Base-by-base conservation (phyloP, 106 monocot genomes). In the Hemerocallis citrina region DNA sequence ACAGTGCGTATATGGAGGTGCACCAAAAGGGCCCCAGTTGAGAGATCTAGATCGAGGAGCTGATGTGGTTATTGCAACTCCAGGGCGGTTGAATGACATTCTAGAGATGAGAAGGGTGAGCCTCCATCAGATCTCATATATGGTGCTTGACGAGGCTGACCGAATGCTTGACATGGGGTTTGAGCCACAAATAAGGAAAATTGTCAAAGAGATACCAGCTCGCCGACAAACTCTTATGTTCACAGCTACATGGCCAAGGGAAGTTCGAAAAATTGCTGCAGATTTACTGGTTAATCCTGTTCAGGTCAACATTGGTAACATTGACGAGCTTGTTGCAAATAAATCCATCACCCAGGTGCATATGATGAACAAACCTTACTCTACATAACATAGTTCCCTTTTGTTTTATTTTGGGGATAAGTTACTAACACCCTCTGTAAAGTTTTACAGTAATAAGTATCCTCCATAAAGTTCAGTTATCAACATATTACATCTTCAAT, bases 121-220 rank as follows among this genome's bases (percentile, higher is more conserved):
- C 40, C 77, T 93, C 11, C 79, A 74, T 32, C 93, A 93, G 40
- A 79, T 93, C 7, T 89, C 93, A 10, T 93, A 93, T 62, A 68
- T 93, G 52, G 93, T 93, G 28, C 77, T 93, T 52, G 93, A 93
- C 30, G 93, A 93, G 68, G 93, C 93, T 44, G 93, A 93, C 43
- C 75, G 93, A 7, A 93, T 93, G 93, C 55, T 93, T 59, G 93
- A 93, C 73, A 93, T 93, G 93, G 93, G 93, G 22, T 93, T 93
- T 73, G 93, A 93, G 71, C 93, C 93, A 25, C 88, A 93, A 37
- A 93, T 93, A 52, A 65, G 93, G n/a, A 93, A 82, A 68, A 93
- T 93, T 62, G 77, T 93, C 17, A 93, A 89, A 41, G 89, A 85
- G 54, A 65, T 93, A 70, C 93, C 88, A 9, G 32, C 55, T 38